These are phyloP conservation scores for Citrus reticulata DNA, from an alignment of 345 rosid species.

Conservation along the genomic window DNA sequence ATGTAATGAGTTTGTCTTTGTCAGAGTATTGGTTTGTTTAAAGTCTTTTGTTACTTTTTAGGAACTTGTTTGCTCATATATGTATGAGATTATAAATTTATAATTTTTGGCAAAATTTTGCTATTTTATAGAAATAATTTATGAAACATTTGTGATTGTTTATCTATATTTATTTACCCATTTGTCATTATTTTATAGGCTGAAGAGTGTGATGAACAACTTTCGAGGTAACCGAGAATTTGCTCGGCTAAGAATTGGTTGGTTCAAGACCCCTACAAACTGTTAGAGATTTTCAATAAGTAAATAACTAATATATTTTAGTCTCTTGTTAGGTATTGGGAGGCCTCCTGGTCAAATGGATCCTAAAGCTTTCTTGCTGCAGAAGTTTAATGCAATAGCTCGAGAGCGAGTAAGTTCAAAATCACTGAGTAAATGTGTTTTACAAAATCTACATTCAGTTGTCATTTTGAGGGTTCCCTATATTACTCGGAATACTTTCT, in stretches of 20 bases:
- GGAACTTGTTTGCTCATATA: neutral
- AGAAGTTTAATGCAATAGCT: conserved; percentile 64
- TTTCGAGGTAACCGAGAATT: conserved; percentile 78
- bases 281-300: neutral
- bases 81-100: too few species aligned
- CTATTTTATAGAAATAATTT: neutral
- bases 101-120: neutral
- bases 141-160: neutral
- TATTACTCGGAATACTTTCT: neutral
- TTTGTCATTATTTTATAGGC: conserved; percentile 27
- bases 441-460: neutral
- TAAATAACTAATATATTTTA: neutral
- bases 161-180: neutral
- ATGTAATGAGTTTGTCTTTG: neutral
- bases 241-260: conserved; percentile 84
- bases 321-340: conserved; percentile 52
- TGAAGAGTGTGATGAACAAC: conserved; percentile 71
- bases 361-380: conserved; percentile 90
- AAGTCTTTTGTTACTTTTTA: neutral
- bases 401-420: conserved; percentile 53
- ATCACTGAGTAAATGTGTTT: neutral
- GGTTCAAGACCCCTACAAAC: conserved; percentile 19
- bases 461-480: neutral
- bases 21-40: neutral
- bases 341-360: conserved; percentile 97